Conservation (phyloP, 2,329 filamentous ascomycete species). For the Lecanosticta acicola region DNA sequence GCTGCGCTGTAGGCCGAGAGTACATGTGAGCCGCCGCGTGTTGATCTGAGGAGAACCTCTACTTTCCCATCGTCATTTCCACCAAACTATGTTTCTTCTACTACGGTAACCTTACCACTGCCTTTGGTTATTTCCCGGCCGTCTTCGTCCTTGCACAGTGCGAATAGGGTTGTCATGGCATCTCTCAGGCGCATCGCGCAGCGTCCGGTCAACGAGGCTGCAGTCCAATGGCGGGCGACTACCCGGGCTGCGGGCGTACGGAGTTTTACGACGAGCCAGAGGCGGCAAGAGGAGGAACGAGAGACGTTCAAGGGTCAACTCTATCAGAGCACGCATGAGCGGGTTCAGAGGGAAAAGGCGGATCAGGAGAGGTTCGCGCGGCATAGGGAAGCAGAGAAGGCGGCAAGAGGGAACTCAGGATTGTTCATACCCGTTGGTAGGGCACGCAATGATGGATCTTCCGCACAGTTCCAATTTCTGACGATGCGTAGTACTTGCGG, state of each 20-base stretch:
- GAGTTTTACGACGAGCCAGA: slow-evolving; percentile 34
- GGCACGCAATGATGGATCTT: neutral
- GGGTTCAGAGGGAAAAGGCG: slow-evolving; percentile 53
- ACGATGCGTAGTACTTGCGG: slow-evolving; percentile 42
- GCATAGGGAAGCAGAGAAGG: slow-evolving; percentile 28
- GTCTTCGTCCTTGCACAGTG: neutral
- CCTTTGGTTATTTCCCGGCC: neutral
- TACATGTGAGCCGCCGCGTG: too few species aligned
- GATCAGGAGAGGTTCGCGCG: slow-evolving; percentile 50
- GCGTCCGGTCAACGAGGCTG: slow-evolving; percentile 12
- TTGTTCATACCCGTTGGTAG: slow-evolving; percentile 31
- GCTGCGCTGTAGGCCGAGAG: neutral
- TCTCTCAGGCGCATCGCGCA: slow-evolving; percentile 14
- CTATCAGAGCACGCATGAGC: slow-evolving; percentile 56
- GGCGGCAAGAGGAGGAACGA: slow-evolving; percentile 33
- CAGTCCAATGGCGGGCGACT: slow-evolving; percentile 6
- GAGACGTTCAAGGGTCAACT: slow-evolving; percentile 55
- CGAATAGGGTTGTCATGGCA: slow-evolving; percentile 35
- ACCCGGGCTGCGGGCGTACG: slow-evolving; percentile 19
- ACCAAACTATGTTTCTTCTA: neutral
- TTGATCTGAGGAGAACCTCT: too few species aligned
- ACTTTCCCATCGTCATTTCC: neutral
- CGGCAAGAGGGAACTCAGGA: slow-evolving; percentile 22
- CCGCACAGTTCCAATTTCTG: slow-evolving; percentile 7
- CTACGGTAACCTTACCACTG: neutral